Percentiles rank a stretch among this genome's conserved stretches.
Evolutionary conservation across 495 filamentous ascomycete species (phyloP).

Genomic region (Daldinia childiae): DNA sequence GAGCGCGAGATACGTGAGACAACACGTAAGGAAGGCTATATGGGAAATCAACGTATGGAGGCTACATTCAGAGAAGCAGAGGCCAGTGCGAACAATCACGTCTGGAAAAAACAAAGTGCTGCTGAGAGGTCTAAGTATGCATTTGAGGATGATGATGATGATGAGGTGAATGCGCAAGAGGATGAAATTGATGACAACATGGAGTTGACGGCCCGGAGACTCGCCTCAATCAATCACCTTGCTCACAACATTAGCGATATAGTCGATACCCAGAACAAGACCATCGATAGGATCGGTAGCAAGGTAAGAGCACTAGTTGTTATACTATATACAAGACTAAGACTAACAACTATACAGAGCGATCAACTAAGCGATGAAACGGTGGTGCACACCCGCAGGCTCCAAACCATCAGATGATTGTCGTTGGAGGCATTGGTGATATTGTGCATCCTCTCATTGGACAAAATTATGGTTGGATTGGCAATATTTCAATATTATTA

Average conservation of each 20-base stretch:
- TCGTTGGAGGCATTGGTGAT: no score
- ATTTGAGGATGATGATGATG: conserved; percentile 41
- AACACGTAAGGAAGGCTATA: conserved; percentile 77
- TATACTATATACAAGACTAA: no score
- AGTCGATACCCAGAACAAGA: conserved; percentile 72
- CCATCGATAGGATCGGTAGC: conserved; percentile 74
- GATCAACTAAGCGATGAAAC: conserved; percentile 46
- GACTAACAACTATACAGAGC: conserved; percentile 45
- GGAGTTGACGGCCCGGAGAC: no score
- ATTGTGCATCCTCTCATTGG: no score
- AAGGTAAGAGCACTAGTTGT: no score
- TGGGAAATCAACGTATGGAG: conserved; percentile 50
- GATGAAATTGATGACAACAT: no score
- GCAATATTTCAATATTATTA: no score
- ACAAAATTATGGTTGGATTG: no score
- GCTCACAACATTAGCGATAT: no score
- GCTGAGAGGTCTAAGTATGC: conserved; percentile 40
- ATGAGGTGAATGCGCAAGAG: no score
- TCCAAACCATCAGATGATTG: conserved; percentile 20
- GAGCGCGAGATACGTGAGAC: conserved; percentile 76
- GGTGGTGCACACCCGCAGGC: conserved; percentile 9
- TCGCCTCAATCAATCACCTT: no score
- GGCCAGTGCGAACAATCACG: neutral
- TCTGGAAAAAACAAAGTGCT: conserved; percentile 3
- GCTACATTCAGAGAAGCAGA: conserved; percentile 27